Evolutionary conservation across 2,329 filamentous ascomycete genomes (phyloP).

Genomic region (Podosphaera fusca): DNA sequence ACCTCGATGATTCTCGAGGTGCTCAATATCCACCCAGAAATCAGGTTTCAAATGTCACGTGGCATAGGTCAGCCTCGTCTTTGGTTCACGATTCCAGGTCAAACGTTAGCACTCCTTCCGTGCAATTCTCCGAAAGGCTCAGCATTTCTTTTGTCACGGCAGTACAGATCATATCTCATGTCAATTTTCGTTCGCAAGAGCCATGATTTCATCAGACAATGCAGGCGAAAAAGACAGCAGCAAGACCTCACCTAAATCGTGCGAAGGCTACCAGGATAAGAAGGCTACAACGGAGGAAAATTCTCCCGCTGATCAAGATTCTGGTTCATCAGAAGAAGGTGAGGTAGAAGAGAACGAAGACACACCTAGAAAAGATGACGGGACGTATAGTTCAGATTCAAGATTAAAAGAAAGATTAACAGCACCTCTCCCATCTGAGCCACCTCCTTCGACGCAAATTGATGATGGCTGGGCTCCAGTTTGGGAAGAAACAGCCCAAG

Average conservation of each 20-base stretch:
- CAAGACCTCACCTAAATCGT: not conserved
- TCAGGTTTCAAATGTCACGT: too few relatives aligned
- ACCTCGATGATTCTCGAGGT: too few relatives aligned
- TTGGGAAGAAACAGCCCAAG: constrained; percentile 45
- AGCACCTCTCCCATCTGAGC: constrained; percentile 24
- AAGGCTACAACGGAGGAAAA: not conserved
- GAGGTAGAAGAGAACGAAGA: not conserved
- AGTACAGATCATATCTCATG: too few relatives aligned
- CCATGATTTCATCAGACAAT: not conserved
- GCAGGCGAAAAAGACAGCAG: not conserved
- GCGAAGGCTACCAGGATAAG: not conserved
- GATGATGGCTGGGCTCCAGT: constrained; percentile 61
- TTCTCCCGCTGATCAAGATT: not conserved
- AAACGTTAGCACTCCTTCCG: too few relatives aligned
- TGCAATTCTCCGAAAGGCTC: too few relatives aligned
- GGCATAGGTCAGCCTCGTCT: too few relatives aligned
- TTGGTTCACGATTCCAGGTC: too few relatives aligned
- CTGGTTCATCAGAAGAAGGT: not conserved
- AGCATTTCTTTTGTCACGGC: too few relatives aligned
- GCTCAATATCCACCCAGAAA: too few relatives aligned
- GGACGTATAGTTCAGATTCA: not conserved
- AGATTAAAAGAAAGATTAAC: not conserved
- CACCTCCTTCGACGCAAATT: constrained; percentile 27
- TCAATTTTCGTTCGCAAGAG: not conserved
- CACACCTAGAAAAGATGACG: not conserved